These are phyloP conservation scores for Saksenaea vasiformis DNA, from an alignment of 371 early-diverging fungal species.

Conservation along the genomic window DNA sequence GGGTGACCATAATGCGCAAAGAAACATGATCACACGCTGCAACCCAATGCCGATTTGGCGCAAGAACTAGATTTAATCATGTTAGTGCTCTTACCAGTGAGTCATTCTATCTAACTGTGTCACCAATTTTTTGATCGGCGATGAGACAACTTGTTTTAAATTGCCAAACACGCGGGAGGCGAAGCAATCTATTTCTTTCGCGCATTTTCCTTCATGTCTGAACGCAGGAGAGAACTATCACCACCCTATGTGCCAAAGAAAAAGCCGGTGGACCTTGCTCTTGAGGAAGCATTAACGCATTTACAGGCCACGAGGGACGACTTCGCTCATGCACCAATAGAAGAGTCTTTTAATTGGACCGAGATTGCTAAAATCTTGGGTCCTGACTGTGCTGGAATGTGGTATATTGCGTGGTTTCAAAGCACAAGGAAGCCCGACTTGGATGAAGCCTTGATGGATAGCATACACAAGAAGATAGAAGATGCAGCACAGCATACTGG, in stretches of 20 bases:
- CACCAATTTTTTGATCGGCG: no score
- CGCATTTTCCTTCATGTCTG: background rate
- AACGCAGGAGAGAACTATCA: background rate
- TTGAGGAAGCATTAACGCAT: constrained; percentile 16
- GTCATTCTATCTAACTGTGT: no score
- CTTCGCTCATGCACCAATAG: constrained; percentile 19
- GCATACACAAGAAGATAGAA: constrained; percentile 43
- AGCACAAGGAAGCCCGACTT: constrained; percentile 35
- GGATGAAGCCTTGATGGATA: constrained; percentile 31
- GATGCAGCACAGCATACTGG: constrained; percentile 47
- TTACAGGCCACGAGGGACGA: constrained; percentile 26
- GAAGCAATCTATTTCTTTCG: background rate
- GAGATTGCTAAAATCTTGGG: constrained; percentile 24
- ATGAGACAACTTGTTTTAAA: no score
- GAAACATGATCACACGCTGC: no score
- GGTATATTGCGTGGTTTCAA: constrained; percentile 51
- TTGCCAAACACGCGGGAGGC: background rate
- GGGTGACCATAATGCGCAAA: no score
- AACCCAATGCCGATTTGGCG: no score
- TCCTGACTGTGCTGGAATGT: constrained; percentile 25
- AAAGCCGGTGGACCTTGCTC: background rate
- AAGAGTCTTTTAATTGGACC: constrained; percentile 33
- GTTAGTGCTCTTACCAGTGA: no score
- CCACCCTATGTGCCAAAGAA: background rate
- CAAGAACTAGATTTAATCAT: no score